These are phyloP conservation scores for Tolypocladium cylindrosporum DNA, from an alignment of 2,329 filamentous ascomycete species.

Conservation along the genomic window DNA sequence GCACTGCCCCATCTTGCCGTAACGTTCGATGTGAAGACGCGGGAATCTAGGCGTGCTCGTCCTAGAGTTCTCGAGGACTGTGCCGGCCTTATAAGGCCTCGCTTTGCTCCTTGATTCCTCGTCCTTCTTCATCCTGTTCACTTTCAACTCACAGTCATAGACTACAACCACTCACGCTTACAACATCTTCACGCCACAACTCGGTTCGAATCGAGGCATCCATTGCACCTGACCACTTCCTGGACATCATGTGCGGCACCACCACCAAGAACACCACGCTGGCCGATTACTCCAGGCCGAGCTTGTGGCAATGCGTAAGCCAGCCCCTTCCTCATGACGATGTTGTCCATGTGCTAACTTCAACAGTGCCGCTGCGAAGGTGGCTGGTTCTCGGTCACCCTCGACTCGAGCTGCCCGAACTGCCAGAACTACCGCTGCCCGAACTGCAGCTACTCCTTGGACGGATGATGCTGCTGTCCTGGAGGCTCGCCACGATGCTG, in stretches of 20 bases:
- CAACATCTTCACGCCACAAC: background rate
- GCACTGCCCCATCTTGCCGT: background rate
- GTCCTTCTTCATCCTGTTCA: background rate
- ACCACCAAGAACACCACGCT: background rate
- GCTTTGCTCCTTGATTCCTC: background rate
- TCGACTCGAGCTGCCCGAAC: slow-evolving; percentile 9
- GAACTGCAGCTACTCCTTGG: slow-evolving; percentile 10
- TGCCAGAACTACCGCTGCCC: slow-evolving; percentile 11
- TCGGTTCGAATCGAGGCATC: background rate
- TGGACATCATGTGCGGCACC: background rate
- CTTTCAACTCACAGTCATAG: background rate
- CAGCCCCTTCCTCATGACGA: too few species aligned
- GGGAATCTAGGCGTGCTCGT: background rate
- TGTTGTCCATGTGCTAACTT: background rate
- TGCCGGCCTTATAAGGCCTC: background rate
- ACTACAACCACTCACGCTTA: background rate
- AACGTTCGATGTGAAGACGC: background rate
- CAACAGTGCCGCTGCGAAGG: slow-evolving; percentile 9
- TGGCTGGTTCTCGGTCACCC: slow-evolving; percentile 10
- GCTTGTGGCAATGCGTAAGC: slow-evolving; percentile 9
- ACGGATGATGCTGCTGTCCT: background rate
- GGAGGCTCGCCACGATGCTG: background rate
- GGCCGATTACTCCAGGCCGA: background rate
- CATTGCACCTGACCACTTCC: background rate
- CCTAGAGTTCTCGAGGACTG: background rate